Conservation (phyloP, 352 stramenopile genomes). For the Pythium folliculosum region DNA sequence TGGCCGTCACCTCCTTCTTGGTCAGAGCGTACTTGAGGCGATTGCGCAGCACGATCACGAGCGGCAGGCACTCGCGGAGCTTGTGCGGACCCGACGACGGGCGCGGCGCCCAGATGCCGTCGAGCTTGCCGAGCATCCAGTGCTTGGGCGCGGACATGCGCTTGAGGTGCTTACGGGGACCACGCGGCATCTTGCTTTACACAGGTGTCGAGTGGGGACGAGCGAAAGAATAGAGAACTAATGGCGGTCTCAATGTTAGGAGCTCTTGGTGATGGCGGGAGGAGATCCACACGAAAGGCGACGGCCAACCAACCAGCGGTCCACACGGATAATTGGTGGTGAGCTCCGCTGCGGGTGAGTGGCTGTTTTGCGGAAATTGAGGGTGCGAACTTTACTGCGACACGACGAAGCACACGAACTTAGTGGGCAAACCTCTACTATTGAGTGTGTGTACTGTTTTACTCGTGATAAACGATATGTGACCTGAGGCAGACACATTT, state of each 20-base stretch:
- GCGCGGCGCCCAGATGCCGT: conserved; percentile 92
- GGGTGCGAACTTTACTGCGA: background rate
- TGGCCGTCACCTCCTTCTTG: conserved; percentile 98
- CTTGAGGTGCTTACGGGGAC: conserved; percentile 88
- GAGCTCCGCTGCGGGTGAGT: conserved; percentile 3
- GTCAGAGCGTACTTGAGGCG: conserved; percentile 99
- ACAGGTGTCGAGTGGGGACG: conserved; percentile 4
- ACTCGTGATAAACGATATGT: background rate
- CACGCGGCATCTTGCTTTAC: conserved; percentile 68
- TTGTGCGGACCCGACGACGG: conserved; percentile 98
- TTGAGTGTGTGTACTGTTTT: background rate
- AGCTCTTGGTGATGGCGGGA: background rate
- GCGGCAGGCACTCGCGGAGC: conserved; percentile 97
- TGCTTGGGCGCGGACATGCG: conserved; percentile 86
- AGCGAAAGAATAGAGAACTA: conserved; percentile 38
- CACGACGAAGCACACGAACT: background rate
- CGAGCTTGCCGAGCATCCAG: conserved; percentile 91
- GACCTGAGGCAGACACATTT: background rate
- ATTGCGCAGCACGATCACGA: conserved; percentile 98
- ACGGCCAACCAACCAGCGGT: conserved; percentile 6
- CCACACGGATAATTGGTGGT: background rate
- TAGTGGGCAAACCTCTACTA: background rate
- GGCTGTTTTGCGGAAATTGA: background rate
- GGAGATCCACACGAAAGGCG: background rate
- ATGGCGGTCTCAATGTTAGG: background rate